phyloP scores from a whole-genome alignment of 805 yeast species.

The Schwanniomyces polymorphus region DNA sequence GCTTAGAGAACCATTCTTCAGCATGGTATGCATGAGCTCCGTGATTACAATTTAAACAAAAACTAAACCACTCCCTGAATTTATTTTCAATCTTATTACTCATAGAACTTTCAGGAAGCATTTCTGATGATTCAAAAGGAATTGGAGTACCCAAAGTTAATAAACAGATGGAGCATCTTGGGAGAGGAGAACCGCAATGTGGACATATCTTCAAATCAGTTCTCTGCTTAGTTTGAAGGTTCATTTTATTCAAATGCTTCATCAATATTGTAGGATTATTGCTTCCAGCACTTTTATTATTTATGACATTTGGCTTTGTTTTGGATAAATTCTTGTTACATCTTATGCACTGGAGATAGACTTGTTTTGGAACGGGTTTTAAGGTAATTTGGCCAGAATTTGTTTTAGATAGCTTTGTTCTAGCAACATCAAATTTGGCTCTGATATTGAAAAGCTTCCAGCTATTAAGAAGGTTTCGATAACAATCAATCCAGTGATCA shows the following conservation, averaged over 20 bases:
- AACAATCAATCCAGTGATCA: conserved; percentile 74
- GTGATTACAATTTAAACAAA: conserved; percentile 88
- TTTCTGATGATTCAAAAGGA: conserved; percentile 40
- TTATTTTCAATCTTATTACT: conserved; percentile 33
- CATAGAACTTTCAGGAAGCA: conserved; percentile 14
- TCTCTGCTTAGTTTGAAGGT: conserved; percentile 12
- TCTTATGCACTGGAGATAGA: conserved; percentile 74
- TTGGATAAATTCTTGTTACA: conserved; percentile 74
- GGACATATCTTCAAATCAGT: conserved; percentile 54
- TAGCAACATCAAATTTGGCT: conserved; percentile 81
- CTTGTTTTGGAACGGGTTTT: conserved; percentile 65
- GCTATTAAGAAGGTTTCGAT: conserved; percentile 67
- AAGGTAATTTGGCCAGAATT: conserved; percentile 48
- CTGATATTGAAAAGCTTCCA: conserved; percentile 79
- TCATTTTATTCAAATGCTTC: conserved; percentile 36
- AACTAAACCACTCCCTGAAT: conserved; percentile 84
- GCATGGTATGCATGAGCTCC: conserved; percentile 96
- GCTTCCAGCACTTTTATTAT: conserved; percentile 9
- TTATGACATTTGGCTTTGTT: conserved; percentile 13
- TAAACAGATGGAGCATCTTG: conserved; percentile 88
- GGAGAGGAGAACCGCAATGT: conserved; percentile 83
- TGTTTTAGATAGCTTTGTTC: conserved; percentile 63
- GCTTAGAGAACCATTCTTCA: conserved; percentile 90
- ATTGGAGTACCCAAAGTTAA: conserved; percentile 72
- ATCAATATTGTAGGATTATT: conserved; percentile 19